Base-by-base conservation (phyloP, 257 asterid genomes). In the Solanum chiquidenum region DNA sequence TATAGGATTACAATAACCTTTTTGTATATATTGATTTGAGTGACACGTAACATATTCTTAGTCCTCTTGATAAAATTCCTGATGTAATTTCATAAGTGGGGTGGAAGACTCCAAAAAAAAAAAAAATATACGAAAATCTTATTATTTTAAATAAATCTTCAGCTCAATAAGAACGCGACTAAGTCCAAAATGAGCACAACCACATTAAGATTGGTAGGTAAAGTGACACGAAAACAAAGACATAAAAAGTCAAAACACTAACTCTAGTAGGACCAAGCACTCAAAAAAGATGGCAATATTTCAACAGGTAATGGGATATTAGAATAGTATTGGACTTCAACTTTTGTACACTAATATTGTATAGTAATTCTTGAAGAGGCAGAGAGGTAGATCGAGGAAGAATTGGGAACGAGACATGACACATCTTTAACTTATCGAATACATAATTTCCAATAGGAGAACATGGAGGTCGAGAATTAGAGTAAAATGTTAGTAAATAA, bases 231-330 rank as follows among this genome's bases (percentile, higher is more conserved):
- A 1, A 20, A 20, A 7, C 4, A 55, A 55, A 55, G 5, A 3
- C 4, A 55, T 20, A 55, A 55, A 55, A 55, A 55, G 49, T 73
- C 82, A n/a, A n/a, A 12, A 76, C 58, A 38, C 83, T n/a, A 74
- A 14, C 33, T 76, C 83, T 76, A 38, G 83, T 5, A 75, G 83
- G 34, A 38, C 83, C 83, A 76, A 74, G 49, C 83, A 76, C 34
- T 23, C 2, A 38, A 76, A 76, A 38, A 12, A 76, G 83, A 76
- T n/a, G 60, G 12, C 12, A 76, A 5, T 29, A 38, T 33, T 74
- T 71, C 52, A 38, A 75, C 55, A 73, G 27, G 29, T 20, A 73
- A 73, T 18, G 80, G 77, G 37, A 29, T 71, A 33, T 16, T 71
- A 4, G 7, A 31, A 13, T 31, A 31, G 13, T 14, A 31, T 31